Evolutionary conservation across 1,284 basidiomycete genomes (phyloP).

Genomic region (Ustilago cynodontis): DNA sequence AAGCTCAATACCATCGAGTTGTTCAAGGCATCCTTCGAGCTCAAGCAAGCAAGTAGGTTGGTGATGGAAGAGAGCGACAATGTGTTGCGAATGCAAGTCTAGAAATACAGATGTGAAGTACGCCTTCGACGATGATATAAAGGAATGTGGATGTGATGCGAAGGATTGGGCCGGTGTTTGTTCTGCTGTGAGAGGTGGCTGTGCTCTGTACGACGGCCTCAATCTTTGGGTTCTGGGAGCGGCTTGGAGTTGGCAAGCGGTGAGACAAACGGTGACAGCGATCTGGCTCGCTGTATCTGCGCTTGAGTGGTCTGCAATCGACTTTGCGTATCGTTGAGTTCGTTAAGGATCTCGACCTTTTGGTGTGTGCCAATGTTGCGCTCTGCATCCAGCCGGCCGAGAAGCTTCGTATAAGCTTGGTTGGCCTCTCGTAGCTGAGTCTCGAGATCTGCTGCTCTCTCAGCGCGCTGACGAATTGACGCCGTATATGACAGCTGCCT

Average conservation of each 20-base stretch:
- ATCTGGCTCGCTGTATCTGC: constrained; percentile 25
- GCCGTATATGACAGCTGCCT: constrained; percentile 39
- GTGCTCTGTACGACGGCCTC: neutral
- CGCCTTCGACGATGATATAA: neutral
- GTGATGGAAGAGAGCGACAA: neutral
- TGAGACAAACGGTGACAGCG: constrained; percentile 16
- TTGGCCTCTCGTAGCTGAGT: constrained; percentile 38
- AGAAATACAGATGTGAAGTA: constrained; percentile 8
- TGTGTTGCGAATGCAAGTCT: constrained; percentile 2
- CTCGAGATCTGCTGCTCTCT: constrained; percentile 44
- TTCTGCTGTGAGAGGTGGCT: too few species aligned
- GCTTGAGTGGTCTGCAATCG: constrained; percentile 35
- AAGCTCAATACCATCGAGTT: too few species aligned
- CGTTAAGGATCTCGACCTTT: constrained; percentile 54
- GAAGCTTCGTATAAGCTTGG: constrained; percentile 31
- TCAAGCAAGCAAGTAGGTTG: neutral
- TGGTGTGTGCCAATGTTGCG: constrained; percentile 35
- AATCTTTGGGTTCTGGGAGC: constrained; percentile 25
- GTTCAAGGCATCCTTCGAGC: neutral
- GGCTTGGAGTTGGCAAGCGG: constrained; percentile 14
- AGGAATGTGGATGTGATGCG: neutral
- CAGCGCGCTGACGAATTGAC: constrained; percentile 35
- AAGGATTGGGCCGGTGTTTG: neutral
- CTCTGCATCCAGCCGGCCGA: constrained; percentile 39
- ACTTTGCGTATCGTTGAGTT: constrained; percentile 48